Conservation (phyloP, 2,329 filamentous ascomycete genomes). For the Ascochyta rabiei region DNA sequence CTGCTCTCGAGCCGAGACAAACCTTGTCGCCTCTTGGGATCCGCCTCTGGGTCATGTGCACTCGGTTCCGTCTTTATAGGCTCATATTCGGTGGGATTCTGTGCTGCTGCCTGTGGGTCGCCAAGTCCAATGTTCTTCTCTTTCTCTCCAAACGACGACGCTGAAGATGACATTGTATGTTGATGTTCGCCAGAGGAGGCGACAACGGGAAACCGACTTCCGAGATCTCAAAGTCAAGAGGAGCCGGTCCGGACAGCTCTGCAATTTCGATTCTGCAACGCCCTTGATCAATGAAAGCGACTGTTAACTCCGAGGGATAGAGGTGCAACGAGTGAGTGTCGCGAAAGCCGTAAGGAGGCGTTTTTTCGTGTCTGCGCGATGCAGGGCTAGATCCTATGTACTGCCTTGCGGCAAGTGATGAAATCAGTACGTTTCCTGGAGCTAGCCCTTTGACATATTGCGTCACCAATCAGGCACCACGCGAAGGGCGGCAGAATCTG, state of each 20-base stretch:
- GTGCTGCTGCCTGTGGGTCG: conserved; percentile 44
- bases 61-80: conserved; percentile 49
- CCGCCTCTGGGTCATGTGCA: conserved; percentile 25
- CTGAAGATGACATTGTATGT: conserved; percentile 28
- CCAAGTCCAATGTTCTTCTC: conserved; percentile 47
- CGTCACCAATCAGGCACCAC: conserved; percentile 27
- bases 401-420: conserved; percentile 26
- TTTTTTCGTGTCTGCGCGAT: conserved; percentile 5
- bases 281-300: neutral
- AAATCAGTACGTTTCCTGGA: conserved; percentile 28
- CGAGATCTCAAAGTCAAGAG: neutral
- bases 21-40: conserved; percentile 14
- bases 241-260: neutral
- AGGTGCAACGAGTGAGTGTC: neutral
- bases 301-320: neutral
- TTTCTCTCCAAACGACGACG: conserved; percentile 36
- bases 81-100: conserved; percentile 46
- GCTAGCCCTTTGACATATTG: conserved; percentile 37
- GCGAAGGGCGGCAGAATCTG: conserved; percentile 27
- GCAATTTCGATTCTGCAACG: neutral
- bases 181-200: neutral
- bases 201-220: conserved; percentile 1
- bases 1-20: conserved; percentile 39
- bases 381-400: conserved; percentile 19
- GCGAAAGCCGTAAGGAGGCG: conserved; percentile 4